These are phyloP conservation scores for Venturia asperata DNA, from an alignment of 2,329 filamentous ascomycete genomes.

Conservation along the genomic window DNA sequence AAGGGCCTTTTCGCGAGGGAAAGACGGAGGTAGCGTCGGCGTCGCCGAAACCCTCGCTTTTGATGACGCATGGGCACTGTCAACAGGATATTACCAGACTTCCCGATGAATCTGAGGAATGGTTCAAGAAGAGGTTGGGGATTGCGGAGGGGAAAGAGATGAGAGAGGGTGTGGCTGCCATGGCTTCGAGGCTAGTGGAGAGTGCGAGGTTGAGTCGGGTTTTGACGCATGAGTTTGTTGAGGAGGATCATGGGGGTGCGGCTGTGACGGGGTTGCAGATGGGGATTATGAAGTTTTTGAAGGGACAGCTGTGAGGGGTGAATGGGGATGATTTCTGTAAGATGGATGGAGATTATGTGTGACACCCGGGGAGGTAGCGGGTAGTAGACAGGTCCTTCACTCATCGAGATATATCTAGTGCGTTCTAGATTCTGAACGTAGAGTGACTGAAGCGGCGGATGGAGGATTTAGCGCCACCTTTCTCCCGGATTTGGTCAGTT, in stretches of 20 bases:
- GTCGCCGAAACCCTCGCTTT: no score
- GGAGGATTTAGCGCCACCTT: no score
- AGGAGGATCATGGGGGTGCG: constrained; percentile 12
- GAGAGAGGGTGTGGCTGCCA: background rate
- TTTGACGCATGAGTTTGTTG: constrained; percentile 12
- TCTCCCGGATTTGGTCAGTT: no score
- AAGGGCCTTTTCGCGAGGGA: background rate
- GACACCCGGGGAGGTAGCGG: no score
- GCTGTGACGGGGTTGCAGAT: constrained; percentile 11
- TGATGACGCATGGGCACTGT: background rate
- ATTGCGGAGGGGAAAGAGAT: background rate
- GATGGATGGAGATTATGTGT: no score
- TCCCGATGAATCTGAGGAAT: background rate
- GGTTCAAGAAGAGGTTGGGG: constrained; percentile 2
- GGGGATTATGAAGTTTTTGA: constrained; percentile 16
- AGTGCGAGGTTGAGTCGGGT: background rate
- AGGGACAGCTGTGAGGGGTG: no score
- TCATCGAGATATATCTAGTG: no score
- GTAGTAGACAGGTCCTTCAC: no score
- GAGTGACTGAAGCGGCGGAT: no score
- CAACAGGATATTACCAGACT: background rate
- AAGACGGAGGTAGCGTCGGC: no score
- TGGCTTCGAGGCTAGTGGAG: background rate
- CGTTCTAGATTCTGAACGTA: no score
- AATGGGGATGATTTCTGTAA: no score